These are phyloP conservation scores for Fonsecaea multimorphosa DNA, from an alignment of 2,329 filamentous ascomycete species.

Conservation along the genomic window DNA sequence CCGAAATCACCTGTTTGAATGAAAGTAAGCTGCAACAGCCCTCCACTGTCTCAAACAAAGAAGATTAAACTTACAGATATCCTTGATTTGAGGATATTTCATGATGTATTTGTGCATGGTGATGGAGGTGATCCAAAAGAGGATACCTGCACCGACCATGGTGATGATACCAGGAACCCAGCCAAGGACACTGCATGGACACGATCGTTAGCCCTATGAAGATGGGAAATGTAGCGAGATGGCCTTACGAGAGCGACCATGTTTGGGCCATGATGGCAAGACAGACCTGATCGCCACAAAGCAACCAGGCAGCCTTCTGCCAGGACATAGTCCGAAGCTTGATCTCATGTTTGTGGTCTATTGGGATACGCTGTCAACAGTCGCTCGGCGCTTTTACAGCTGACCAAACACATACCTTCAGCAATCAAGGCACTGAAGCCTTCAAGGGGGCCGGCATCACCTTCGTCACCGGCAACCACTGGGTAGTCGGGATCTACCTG, in stretches of 20 bases:
- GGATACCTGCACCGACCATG: constrained; percentile 52
- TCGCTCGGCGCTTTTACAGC: neutral
- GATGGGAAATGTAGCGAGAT: neutral
- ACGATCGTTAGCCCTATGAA: neutral
- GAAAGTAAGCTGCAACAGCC: neutral
- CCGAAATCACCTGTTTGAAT: constrained; percentile 45
- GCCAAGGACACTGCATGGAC: constrained; percentile 46
- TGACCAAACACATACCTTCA: constrained; percentile 39
- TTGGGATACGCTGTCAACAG: constrained; percentile 8
- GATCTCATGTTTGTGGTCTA: constrained; percentile 58
- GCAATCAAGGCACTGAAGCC: constrained; percentile 38
- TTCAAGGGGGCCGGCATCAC: neutral
- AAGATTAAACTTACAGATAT: constrained; percentile 52
- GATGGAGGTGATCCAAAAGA: constrained; percentile 59
- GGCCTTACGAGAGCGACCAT: constrained; percentile 52
- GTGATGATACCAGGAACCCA: constrained; percentile 57
- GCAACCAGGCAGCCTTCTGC: constrained; percentile 59
- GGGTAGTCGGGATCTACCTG: neutral
- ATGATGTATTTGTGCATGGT: constrained; percentile 61
- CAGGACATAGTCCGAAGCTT: constrained; percentile 61
- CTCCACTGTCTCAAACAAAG: neutral
- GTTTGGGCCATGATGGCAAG: constrained; percentile 60
- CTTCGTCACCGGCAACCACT: neutral
- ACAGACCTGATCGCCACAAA: constrained; percentile 58
- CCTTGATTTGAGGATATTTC: constrained; percentile 57